Conservation (phyloP, 2,329 filamentous ascomycete genomes). For the Zymoseptoria crescenta region DNA sequence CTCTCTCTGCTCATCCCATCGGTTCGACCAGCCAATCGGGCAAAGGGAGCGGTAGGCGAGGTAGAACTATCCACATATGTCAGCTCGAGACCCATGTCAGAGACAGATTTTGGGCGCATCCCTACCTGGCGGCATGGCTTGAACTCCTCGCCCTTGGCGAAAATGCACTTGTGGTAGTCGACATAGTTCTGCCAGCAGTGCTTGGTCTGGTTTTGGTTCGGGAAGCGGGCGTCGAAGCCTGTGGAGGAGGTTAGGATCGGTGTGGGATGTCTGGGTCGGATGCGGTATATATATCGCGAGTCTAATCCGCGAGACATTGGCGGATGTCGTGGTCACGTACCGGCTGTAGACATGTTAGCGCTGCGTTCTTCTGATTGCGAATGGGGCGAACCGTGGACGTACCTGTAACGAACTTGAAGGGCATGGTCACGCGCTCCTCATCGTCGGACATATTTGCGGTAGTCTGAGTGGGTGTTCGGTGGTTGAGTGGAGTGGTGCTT, state of each 20-base stretch:
- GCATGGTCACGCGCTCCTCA: slow-evolving; percentile 88
- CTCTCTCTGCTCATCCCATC: slow-evolving; percentile 93
- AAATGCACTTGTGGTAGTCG: slow-evolving; percentile 99
- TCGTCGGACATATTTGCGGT: slow-evolving; percentile 80
- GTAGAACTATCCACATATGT: slow-evolving; percentile 61
- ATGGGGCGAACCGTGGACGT: slow-evolving; percentile 35
- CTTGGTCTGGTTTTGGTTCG: slow-evolving; percentile 96
- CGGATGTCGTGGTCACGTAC: slow-evolving; percentile 19
- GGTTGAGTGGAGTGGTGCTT: slow-evolving; percentile 12
- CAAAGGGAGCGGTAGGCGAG: slow-evolving; percentile 95
- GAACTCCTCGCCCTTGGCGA: slow-evolving; percentile 97
- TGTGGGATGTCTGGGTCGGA: slow-evolving; percentile 1
- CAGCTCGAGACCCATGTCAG: neutral
- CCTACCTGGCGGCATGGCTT: slow-evolving; percentile 90
- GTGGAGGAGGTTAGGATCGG: slow-evolving; percentile 5
- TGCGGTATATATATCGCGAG: neutral
- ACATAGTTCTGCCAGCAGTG: slow-evolving; percentile 99
- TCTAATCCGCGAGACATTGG: neutral
- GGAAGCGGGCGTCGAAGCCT: slow-evolving; percentile 99
- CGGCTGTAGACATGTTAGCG: slow-evolving; percentile 25
- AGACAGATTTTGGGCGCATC: slow-evolving; percentile 7
- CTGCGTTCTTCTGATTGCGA: slow-evolving; percentile 1
- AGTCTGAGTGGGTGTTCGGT: slow-evolving; percentile 16
- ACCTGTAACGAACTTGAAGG: slow-evolving; percentile 99
- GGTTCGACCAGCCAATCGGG: slow-evolving; percentile 84